phyloP scores from a whole-genome alignment of 768 basidiomycete genomes.

The Kwoniella mangroviensis region DNA sequence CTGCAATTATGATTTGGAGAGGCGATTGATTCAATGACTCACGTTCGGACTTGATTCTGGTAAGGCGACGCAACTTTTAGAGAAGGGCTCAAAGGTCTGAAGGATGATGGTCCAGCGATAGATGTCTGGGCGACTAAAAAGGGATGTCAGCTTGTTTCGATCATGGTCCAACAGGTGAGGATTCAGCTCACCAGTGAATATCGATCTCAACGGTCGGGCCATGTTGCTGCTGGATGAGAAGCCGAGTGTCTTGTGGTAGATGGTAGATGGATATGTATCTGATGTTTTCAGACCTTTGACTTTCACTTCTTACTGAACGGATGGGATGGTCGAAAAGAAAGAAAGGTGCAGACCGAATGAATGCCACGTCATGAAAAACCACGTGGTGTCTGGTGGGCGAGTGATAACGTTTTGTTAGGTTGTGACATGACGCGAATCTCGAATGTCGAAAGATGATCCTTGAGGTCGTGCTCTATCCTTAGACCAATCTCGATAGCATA shows the following conservation, averaged over 20 bases:
- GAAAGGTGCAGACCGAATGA: neutral
- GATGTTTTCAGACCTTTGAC: neutral
- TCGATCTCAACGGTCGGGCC: constrained; percentile 26
- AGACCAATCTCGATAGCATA: no score
- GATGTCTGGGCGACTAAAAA: constrained; percentile 25
- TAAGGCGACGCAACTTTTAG: neutral
- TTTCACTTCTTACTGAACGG: no score
- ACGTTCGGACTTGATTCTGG: constrained; percentile 29
- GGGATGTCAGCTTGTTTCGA: neutral
- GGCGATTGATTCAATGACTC: neutral
- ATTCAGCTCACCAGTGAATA: constrained; percentile 22
- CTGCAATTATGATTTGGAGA: neutral
- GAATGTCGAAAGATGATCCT: no score
- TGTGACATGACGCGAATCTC: neutral
- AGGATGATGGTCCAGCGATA: constrained; percentile 27
- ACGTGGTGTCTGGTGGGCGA: neutral
- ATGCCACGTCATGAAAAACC: constrained; percentile 7
- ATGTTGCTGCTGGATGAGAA: constrained; percentile 13
- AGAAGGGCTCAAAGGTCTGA: constrained; percentile 16
- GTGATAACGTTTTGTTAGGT: neutral
- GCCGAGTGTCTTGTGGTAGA: neutral
- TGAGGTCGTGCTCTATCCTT: no score
- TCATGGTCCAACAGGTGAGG: neutral
- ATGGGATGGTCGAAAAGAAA: constrained; percentile 1
- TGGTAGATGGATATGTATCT: neutral